Conservation (phyloP, 139 green algal genomes). For the Astrephomene gubernaculifera region DNA sequence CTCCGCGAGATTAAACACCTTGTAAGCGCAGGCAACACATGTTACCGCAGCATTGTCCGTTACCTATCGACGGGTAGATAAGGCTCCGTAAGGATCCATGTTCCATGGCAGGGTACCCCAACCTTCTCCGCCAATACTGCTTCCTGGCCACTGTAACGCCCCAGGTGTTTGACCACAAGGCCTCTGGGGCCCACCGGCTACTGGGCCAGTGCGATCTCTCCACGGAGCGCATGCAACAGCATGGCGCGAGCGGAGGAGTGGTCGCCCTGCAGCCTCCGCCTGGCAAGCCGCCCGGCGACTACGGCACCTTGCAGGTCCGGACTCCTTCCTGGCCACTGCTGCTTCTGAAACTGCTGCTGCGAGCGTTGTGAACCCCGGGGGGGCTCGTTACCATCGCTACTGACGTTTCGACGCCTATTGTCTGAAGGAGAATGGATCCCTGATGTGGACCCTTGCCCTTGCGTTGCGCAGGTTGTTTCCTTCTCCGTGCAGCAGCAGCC, state of each 20-base stretch:
- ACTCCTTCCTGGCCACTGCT: too few relatives aligned
- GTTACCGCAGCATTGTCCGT: background rate
- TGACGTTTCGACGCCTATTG: background rate
- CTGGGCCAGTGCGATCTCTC: conserved; percentile 1
- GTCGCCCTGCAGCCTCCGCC: background rate
- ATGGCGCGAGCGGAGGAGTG: background rate
- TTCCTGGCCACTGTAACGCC: too few relatives aligned
- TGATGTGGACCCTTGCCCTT: background rate
- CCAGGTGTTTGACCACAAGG: conserved; percentile 27
- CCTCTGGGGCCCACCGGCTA: background rate
- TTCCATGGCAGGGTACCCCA: background rate
- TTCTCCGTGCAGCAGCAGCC: background rate
- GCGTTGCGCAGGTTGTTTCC: background rate
- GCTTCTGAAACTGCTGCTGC: background rate
- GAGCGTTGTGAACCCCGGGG: too few relatives aligned
- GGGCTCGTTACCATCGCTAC: too few relatives aligned
- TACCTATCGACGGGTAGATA: background rate
- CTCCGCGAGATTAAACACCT: background rate
- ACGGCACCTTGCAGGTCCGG: conserved; percentile 6
- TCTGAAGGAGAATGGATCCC: background rate
- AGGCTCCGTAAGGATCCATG: background rate
- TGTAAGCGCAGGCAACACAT: too few relatives aligned
- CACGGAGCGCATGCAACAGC: conserved; percentile 16
- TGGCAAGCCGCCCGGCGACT: background rate
- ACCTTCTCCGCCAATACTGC: background rate